Base-by-base conservation (phyloP, 768 basidiomycete species). In the Termitomyces sp. region DNA sequence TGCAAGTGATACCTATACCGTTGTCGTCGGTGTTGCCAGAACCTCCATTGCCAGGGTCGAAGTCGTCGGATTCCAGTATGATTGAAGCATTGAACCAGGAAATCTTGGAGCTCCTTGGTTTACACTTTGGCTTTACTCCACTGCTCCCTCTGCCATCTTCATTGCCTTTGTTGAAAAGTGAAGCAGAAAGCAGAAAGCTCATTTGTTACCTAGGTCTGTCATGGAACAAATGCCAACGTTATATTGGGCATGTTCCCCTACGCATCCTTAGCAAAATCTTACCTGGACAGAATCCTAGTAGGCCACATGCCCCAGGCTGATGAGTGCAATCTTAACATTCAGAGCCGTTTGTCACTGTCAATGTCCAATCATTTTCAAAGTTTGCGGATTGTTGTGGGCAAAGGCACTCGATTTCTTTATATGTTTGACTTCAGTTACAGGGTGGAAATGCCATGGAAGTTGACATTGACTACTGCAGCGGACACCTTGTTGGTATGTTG, bases 51-150 rank as follows among this genome's bases (percentile, higher is more conserved):
- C 34, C 43, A 35, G 28, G 7, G 8, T 17, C 11, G 8, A 17
- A 30, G 3, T 35, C 28, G 2, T 17, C 21, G 6, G 0, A 35
- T 22, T 9, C 2, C 17, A 10, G 37, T 30, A 40, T 48, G 52
- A 6, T 34, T 52, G 19, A 46, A 19, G 24, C 40, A 50, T 35
- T 49, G 30, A 46, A 37, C n/a, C 41, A 22, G 49, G 56, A 40
- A 22, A 42, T 28, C 28, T 14, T 50, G 2, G 37, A 50, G 10
- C 49, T 57, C 46, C 51, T 26, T 32, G 34, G 2, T 41, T 37
- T 47, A 24, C 53, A 15, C 45, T 56, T 21, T 12, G 52, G 38
- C 38, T 60, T 42, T 34, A 60, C 28, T 3, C 24, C 11, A 21
- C 48, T 37, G 40, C 37, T 50, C 9, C n/a, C 44, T 22, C 22